phyloP scores from a whole-genome alignment of 371 early-diverging fungal genomes.

The Coemansia sp. region DNA sequence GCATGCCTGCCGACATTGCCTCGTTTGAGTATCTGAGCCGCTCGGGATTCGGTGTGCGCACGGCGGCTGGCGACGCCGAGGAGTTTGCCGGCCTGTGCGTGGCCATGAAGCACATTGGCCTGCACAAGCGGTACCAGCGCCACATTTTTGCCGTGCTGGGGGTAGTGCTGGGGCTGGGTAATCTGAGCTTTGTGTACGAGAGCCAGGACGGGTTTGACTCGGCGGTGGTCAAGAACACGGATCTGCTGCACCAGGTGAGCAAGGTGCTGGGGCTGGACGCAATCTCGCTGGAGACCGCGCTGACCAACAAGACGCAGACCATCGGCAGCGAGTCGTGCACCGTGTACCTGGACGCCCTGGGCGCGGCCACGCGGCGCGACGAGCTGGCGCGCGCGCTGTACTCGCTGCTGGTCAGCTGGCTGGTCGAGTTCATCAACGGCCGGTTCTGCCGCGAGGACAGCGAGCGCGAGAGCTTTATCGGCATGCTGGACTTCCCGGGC shows the following conservation, averaged over 20 bases:
- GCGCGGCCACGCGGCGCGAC: conserved; percentile 74
- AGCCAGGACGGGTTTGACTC: conserved; percentile 57
- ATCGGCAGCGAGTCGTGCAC: conserved; percentile 84
- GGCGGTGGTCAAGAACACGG: conserved; percentile 70
- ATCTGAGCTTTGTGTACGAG: conserved; percentile 78
- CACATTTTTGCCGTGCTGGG: conserved; percentile 85
- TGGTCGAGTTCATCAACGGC: conserved; percentile 87
- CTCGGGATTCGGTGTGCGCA: conserved; percentile 46
- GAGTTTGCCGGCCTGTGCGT: conserved; percentile 68
- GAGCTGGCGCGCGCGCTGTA: conserved; percentile 77
- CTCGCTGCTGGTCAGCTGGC: conserved; percentile 81
- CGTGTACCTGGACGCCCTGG: conserved; percentile 75
- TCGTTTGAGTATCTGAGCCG: conserved; percentile 43
- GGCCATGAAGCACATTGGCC: conserved; percentile 79
- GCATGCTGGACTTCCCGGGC: conserved; percentile 73
- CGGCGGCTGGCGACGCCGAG: conserved; percentile 53
- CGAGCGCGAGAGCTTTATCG: conserved; percentile 67
- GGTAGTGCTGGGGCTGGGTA: conserved; percentile 88
- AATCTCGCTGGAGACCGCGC: conserved; percentile 66
- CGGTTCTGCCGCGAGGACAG: conserved; percentile 65
- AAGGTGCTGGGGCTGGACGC: conserved; percentile 78
- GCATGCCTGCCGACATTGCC: conserved; percentile 31
- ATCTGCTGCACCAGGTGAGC: conserved; percentile 65
- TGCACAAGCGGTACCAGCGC: conserved; percentile 75
- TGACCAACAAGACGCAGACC: conserved; percentile 66